phyloP scores from a whole-genome alignment of 2,329 filamentous ascomycete species.

The Orbilia oligospora region DNA sequence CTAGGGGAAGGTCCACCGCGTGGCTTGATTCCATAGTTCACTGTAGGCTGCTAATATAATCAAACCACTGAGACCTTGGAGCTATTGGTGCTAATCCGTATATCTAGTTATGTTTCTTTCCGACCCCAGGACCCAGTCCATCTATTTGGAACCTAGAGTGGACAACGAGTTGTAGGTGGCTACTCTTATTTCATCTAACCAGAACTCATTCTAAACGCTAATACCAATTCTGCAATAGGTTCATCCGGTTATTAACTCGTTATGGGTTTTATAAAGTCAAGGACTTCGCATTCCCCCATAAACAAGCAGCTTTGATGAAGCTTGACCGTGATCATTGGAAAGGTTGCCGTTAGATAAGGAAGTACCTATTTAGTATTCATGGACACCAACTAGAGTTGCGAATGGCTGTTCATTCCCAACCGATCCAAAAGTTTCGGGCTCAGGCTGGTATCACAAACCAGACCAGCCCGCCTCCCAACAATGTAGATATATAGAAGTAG shows the following conservation, averaged over 20 bases:
- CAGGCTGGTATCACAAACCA: no score
- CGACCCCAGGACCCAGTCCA: constrained; percentile 77
- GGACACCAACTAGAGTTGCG: no score
- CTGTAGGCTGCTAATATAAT: constrained; percentile 79
- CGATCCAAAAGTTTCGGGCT: no score
- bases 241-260: constrained; percentile 78
- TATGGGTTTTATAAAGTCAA: constrained; percentile 88
- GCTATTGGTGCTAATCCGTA: not conserved
- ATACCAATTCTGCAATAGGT: constrained; percentile 68
- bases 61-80: constrained; percentile 68
- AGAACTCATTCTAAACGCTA: not conserved
- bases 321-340: constrained; percentile 64
- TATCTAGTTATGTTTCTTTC: constrained; percentile 63
- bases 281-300: constrained; percentile 89
- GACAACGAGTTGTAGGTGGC: constrained; percentile 83
- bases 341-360: constrained; percentile 50
- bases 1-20: constrained; percentile 81
- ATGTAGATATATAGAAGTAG: no score
- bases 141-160: constrained; percentile 89
- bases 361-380: no score
- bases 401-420: no score
- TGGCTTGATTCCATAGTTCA: constrained; percentile 93
- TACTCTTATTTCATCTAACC: not conserved
- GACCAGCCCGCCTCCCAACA: no score
- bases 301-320: constrained; percentile 68